phyloP scores from a whole-genome alignment of 192 early-diverging fungal species.

The Podila verticillata region DNA sequence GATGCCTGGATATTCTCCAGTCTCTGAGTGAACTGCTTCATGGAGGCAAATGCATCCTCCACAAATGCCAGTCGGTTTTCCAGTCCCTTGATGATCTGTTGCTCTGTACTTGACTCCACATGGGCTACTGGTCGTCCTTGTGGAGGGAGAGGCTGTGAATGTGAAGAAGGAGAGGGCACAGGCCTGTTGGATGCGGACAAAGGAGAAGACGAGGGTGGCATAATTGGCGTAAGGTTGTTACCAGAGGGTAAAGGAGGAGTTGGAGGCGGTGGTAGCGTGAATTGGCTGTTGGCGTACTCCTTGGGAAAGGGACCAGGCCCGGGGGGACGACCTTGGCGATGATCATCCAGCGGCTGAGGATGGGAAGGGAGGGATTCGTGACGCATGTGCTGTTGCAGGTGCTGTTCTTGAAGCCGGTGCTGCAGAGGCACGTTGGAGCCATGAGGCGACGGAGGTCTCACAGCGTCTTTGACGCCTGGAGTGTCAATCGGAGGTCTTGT shows the following conservation, averaged over 20 bases:
- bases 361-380: slow-evolving; percentile 7
- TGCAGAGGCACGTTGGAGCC: not conserved
- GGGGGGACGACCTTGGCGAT: slow-evolving; percentile 28
- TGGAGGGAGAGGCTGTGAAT: not conserved
- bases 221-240: slow-evolving; percentile 14
- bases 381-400: not conserved
- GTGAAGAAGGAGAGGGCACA: not conserved
- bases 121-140: not conserved
- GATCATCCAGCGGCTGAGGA: slow-evolving; percentile 8
- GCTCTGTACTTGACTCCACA: not conserved
- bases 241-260: slow-evolving; percentile 35
- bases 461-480: not conserved
- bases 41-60: slow-evolving; percentile 27
- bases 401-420: not conserved
- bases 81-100: slow-evolving; percentile 4
- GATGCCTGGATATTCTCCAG: slow-evolving; percentile 28
- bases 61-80: slow-evolving; percentile 25
- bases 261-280: slow-evolving; percentile 13
- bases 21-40: slow-evolving; percentile 29
- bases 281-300: slow-evolving; percentile 6
- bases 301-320: slow-evolving; percentile 14
- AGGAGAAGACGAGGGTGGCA: not conserved
- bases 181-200: not conserved
- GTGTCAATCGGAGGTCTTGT: not conserved
- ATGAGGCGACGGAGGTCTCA: not conserved